Evolutionary conservation across 768 basidiomycete genomes (phyloP).

Genomic region (Leccinum imitatum): DNA sequence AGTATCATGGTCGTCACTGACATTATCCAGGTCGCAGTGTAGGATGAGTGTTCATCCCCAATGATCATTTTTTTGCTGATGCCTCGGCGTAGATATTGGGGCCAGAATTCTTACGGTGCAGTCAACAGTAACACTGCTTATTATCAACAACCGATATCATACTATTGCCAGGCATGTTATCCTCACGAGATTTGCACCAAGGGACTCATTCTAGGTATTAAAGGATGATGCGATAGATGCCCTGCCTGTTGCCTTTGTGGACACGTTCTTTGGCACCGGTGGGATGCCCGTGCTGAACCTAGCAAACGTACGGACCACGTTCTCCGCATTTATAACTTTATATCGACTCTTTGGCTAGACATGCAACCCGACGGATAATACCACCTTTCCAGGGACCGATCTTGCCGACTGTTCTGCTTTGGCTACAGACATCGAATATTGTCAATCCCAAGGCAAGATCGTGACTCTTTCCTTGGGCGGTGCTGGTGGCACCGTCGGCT

Average conservation of each 20-base stretch:
- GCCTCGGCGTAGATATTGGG: slow-evolving; percentile 56
- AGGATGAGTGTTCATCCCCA: slow-evolving; percentile 18
- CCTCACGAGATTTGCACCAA: background rate
- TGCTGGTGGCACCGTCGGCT: slow-evolving; percentile 40
- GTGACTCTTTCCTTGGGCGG: slow-evolving; percentile 49
- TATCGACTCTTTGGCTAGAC: slow-evolving; percentile 29
- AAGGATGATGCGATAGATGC: slow-evolving; percentile 69
- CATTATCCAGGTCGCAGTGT: slow-evolving; percentile 53
- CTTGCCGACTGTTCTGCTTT: slow-evolving; percentile 40
- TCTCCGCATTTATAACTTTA: background rate
- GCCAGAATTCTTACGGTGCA: slow-evolving; percentile 74
- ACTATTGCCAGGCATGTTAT: slow-evolving; percentile 56
- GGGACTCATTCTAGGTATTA: slow-evolving; percentile 5
- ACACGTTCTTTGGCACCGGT: slow-evolving; percentile 64
- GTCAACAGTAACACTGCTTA: slow-evolving; percentile 48
- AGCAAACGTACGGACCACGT: slow-evolving; percentile 50
- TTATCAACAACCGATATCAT: slow-evolving; percentile 60
- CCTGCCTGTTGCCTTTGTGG: slow-evolving; percentile 68
- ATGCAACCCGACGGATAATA: slow-evolving; percentile 40
- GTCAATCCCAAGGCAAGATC: slow-evolving; percentile 46
- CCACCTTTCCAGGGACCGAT: slow-evolving; percentile 42
- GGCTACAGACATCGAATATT: slow-evolving; percentile 43
- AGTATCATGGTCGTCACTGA: slow-evolving; percentile 3
- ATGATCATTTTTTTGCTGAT: background rate
- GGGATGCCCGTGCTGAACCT: slow-evolving; percentile 64